Base-by-base conservation (phyloP, 495 filamentous ascomycete species). In the Trichoderma virens region DNA sequence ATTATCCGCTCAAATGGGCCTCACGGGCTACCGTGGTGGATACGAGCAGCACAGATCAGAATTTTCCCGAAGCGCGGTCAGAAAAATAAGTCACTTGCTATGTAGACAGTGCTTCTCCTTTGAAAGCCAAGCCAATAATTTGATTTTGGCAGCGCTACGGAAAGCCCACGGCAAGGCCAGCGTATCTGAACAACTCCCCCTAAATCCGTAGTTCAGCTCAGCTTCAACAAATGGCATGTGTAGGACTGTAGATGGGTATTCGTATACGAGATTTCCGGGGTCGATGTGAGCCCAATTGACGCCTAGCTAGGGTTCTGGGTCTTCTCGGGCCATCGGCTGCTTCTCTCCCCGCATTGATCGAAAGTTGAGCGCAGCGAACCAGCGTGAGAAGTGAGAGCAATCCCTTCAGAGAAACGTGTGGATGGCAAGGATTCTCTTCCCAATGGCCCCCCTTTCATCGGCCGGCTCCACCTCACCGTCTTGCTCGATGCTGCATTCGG, bases 241-340 rank as follows among this genome's bases (percentile, higher is more conserved):
- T n/a, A n/a, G n/a, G n/a, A n/a, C n/a, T n/a, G n/a, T n/a, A n/a
- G n/a, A n/a, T n/a, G n/a, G 23, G 23, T 27, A 56, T 30, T 13
- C 9, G 7, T 30, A 30, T 56, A 30, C 51, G 51, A 30, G 27
- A 18, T 56, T 30, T 28, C 28, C n/a, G n/a, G n/a, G n/a, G n/a
- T n/a, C n/a, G n/a, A n/a, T n/a, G n/a, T n/a, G n/a, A n/a, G 27
- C 51, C 51, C 51, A 30, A 30, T 28, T 56, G 23, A 51, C 20
- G 51, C 51, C n/a, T n/a, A 27, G 11, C n/a, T 14, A 13, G 3
- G 51, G 13, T 9, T 56, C 25, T 56, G n/a, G n/a, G 9, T 51
- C 45, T 56, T 56, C 51, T 56, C 51, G 51, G 51, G 51, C 51
- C 51, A 56, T 56, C 51, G 51, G 51, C 13, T 56, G 23, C 8